Evolutionary conservation across 1,139 yeast species (phyloP).

Genomic region (Lodderomyces pseudojiufengensis): DNA sequence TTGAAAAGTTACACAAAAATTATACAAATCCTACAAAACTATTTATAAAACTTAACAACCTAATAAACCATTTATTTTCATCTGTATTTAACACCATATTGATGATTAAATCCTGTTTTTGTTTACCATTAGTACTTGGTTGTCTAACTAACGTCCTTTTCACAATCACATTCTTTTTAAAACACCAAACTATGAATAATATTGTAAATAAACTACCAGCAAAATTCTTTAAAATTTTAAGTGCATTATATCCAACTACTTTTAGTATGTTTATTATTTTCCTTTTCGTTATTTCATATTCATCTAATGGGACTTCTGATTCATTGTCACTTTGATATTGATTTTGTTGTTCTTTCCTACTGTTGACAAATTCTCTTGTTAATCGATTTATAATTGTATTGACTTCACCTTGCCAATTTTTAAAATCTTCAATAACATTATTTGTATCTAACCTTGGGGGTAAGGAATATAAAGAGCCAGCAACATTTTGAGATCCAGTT

Average conservation of each 20-base stretch:
- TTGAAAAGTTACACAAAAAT: too few species aligned
- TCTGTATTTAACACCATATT: slow-evolving; percentile 44
- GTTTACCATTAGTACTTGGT: slow-evolving; percentile 19
- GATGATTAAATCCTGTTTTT: slow-evolving; percentile 39
- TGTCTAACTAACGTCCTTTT: slow-evolving; percentile 37
- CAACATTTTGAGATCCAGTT: slow-evolving; percentile 12
- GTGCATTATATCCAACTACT: slow-evolving; percentile 27
- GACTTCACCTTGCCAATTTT: slow-evolving; percentile 45
- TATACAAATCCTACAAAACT: slow-evolving; percentile 47
- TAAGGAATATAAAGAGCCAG: slow-evolving; percentile 26
- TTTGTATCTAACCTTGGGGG: slow-evolving; percentile 14
- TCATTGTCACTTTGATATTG: slow-evolving; percentile 12
- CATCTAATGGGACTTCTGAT: slow-evolving; percentile 17
- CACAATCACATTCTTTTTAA: slow-evolving; percentile 41
- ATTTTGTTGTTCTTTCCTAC: slow-evolving; percentile 12
- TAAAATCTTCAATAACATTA: slow-evolving; percentile 32
- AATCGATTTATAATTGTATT: slow-evolving; percentile 39
- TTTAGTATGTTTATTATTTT: slow-evolving; percentile 23
- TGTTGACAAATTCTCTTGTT: slow-evolving; percentile 32
- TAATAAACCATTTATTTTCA: slow-evolving; percentile 46
- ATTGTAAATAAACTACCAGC: slow-evolving; percentile 36
- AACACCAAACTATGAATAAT: slow-evolving; percentile 42
- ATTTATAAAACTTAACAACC: slow-evolving; percentile 36
- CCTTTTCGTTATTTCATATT: slow-evolving; percentile 23
- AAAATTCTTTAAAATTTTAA: slow-evolving; percentile 34